Base-by-base conservation (phyloP, 768 basidiomycete species). In the Leccinum imitatum region DNA sequence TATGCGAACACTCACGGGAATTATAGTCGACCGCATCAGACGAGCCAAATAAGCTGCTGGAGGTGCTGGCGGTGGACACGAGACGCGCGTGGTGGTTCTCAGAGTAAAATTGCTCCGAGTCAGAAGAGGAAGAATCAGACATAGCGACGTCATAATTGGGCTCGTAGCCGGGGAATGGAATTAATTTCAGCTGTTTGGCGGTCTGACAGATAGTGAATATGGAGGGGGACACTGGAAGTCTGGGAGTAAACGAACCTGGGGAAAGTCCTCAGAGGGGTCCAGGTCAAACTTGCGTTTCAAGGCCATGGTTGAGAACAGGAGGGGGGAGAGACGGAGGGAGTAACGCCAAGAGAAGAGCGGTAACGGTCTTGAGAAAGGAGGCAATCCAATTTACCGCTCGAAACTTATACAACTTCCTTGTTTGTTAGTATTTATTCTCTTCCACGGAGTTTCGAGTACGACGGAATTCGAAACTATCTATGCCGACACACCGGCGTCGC, bases 241-340 rank as follows among this genome's bases (percentile, higher is more conserved):
- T 39, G 54, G 64, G 58, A 63, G 64, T 41, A 63, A 66, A 23
- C 66, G 3, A 72, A 86, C 86, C 63, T 73, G 80, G 62, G 77
- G 81, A 56, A 74, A 77, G 62, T 78, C 76, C 66, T 85, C 85
- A 59, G 83, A 82, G 19, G 76, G 69, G 60, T 87, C 87, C 19
- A 78, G 65, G 54, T 86, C 84, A 54, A 89, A 79, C 77, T 93
- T 93, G 71, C 91, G 83, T 74, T 93, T 93, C 70, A 90, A 63
- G 46, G 85, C 79, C 89, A 91, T 92, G 54, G 64, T 62, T 65
- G 55, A 63, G 54, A 57, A 17, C 50, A 53, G 51, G 59, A 53
- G 48, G 54, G 68, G 57, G 46, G 56, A 46, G 39, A 35, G 46
- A 35, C 27, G 46, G 52, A 57, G 39, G 50, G 58, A 56, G 56